A percentile compares a stretch with the other conserved stretches of the same genome.
Evolutionary conservation across 2,329 filamentous ascomycete genomes (phyloP).

Genomic region (Ophiostoma sp.): DNA sequence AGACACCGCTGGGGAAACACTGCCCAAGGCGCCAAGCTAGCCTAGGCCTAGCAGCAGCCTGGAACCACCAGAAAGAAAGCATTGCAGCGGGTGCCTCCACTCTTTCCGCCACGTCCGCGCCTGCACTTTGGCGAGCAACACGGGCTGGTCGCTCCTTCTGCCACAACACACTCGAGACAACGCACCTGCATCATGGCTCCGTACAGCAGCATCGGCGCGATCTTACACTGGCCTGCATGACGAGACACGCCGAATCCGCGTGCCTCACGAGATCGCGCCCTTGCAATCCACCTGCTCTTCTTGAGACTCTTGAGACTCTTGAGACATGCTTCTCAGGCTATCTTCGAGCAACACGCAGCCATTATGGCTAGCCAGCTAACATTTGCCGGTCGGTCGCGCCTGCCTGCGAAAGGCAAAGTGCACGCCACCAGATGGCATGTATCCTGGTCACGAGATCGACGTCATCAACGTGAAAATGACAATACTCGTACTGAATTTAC

Average conservation of each 20-base stretch:
- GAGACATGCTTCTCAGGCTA: too few species aligned
- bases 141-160: not conserved
- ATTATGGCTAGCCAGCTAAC: not conserved
- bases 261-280: constrained; percentile 9
- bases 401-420: not conserved
- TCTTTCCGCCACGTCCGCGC: constrained; percentile 21
- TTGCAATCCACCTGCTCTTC: not conserved
- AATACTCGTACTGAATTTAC: too few species aligned
- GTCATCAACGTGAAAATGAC: not conserved
- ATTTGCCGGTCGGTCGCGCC: not conserved
- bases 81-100: constrained; percentile 15
- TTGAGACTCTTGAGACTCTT: too few species aligned
- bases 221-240: constrained; percentile 12
- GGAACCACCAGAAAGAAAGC: not conserved
- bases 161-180: not conserved
- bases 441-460: not conserved
- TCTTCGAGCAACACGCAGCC: not conserved
- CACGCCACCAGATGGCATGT: not conserved
- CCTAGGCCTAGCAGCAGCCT: constrained; percentile 1
- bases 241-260: not conserved
- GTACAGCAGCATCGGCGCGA: not conserved
- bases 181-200: not conserved
- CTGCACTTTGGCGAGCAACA: not conserved
- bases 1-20: constrained; percentile 17
- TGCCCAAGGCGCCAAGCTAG: constrained; percentile 4